Evolutionary conservation across 2,329 filamentous ascomycete genomes (phyloP).

Genomic region (Alternaria alternata): DNA sequence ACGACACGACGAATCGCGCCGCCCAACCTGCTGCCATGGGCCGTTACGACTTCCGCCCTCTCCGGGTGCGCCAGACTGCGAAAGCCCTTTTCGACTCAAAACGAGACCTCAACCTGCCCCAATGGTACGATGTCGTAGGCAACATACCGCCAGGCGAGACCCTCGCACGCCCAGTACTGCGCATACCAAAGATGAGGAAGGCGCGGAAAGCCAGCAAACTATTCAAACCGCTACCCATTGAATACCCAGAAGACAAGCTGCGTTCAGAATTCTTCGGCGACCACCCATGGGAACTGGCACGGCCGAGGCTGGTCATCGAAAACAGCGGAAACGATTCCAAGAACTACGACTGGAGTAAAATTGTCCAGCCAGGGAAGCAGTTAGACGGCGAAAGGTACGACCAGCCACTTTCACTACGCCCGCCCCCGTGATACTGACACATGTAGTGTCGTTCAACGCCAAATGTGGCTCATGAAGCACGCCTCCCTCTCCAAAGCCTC

Average conservation of each 20-base stretch:
- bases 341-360: slow-evolving; percentile 78
- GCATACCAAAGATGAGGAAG: slow-evolving; percentile 55
- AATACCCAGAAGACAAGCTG: slow-evolving; percentile 83
- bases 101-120: slow-evolving; percentile 53
- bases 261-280: slow-evolving; percentile 86
- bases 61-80: slow-evolving; percentile 62
- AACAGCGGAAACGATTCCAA: slow-evolving; percentile 82
- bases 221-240: slow-evolving; percentile 80
- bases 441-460: slow-evolving; percentile 86
- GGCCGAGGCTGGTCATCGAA: slow-evolving; percentile 85
- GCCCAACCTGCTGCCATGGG: slow-evolving; percentile 53
- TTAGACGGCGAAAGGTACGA: slow-evolving; percentile 83
- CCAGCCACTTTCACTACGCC: neutral
- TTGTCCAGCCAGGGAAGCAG: slow-evolving; percentile 77
- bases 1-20: slow-evolving; percentile 16
- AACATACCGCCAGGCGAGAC: slow-evolving; percentile 68
- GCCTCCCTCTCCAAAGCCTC: slow-evolving; percentile 65
- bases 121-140: slow-evolving; percentile 66
- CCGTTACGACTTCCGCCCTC: slow-evolving; percentile 60
- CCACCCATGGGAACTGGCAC: slow-evolving; percentile 95
- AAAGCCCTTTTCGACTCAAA: slow-evolving; percentile 58
- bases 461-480: slow-evolving; percentile 77
- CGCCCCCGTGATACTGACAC: neutral
- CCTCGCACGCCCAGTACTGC: slow-evolving; percentile 63
- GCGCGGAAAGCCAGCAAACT: slow-evolving; percentile 72